phyloP scores from a whole-genome alignment of 495 filamentous ascomycete genomes.

The Penicillium robsamsonii region DNA sequence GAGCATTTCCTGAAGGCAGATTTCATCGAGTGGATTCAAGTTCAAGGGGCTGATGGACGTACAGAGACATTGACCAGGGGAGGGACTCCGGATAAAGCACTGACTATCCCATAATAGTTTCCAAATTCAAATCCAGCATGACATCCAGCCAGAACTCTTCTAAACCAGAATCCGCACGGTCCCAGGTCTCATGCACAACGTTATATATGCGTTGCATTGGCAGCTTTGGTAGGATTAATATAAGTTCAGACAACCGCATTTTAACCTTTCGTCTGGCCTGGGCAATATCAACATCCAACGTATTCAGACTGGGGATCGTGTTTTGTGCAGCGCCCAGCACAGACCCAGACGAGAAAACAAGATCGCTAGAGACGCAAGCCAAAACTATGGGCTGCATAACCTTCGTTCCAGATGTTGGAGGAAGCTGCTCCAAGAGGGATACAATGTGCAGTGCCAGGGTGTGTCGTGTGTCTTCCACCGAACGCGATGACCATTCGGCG shows the following conservation, averaged over 20 bases:
- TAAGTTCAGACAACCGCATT: conserved; percentile 24
- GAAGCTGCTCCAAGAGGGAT: conserved; percentile 26
- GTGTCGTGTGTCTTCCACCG: conserved; percentile 18
- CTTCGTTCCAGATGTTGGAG: conserved; percentile 24
- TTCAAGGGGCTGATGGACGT: neutral
- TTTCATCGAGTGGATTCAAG: neutral
- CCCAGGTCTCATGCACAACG: conserved; percentile 26
- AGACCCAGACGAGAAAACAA: conserved; percentile 24
- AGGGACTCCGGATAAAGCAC: neutral
- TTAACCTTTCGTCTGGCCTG: conserved; percentile 27
- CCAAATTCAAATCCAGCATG: conserved; percentile 27
- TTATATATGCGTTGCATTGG: conserved; percentile 25
- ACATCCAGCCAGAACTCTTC: conserved; percentile 25
- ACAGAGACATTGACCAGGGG: neutral
- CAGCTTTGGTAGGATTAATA: conserved; percentile 26
- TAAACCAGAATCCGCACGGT: conserved; percentile 21
- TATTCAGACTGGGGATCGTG: conserved; percentile 22
- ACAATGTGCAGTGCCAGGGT: conserved; percentile 26
- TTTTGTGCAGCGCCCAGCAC: conserved; percentile 20
- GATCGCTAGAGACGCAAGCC: conserved; percentile 27
- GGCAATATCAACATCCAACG: conserved; percentile 28
- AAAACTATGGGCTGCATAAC: conserved; percentile 27
- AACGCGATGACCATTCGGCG: conserved; percentile 3
- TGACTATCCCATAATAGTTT: conserved; percentile 27
- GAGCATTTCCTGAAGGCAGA: neutral